Evolutionary conservation across 495 filamentous ascomycete species (phyloP).

Genomic region (Neurospora sublineolata): DNA sequence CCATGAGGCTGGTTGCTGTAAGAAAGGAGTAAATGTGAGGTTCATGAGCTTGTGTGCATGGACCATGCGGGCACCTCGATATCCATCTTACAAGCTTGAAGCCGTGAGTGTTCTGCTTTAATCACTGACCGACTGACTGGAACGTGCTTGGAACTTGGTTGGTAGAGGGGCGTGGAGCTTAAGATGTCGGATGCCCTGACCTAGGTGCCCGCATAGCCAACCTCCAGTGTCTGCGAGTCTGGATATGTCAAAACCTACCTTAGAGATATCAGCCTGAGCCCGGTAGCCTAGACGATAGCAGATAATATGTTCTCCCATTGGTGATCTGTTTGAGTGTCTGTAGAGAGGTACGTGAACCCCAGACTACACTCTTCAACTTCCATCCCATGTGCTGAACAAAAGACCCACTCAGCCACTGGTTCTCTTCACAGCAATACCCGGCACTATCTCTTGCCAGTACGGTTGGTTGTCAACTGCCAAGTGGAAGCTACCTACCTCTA

Average conservation of each 20-base stretch:
- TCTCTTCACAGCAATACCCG: neutral
- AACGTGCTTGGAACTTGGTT: neutral
- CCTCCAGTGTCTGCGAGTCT: too few species aligned
- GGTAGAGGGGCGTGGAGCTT: neutral
- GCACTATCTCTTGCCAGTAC: too few species aligned
- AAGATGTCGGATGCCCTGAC: neutral
- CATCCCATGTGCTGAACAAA: too few species aligned
- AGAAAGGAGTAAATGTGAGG: neutral
- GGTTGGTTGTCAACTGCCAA: neutral
- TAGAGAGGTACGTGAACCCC: too few species aligned
- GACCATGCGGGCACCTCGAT: neutral
- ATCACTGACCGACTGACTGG: neutral
- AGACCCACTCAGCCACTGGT: neutral
- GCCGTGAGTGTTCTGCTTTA: neutral
- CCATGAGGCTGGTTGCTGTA: neutral
- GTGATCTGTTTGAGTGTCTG: too few species aligned
- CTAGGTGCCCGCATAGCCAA: neutral
- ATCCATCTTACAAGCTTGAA: neutral
- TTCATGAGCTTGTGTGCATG: too few species aligned
- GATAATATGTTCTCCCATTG: too few species aligned
- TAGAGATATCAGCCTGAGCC: too few species aligned
- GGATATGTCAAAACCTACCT: too few species aligned
- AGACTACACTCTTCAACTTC: too few species aligned
- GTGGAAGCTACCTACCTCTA: too few species aligned
- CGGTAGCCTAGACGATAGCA: too few species aligned